phyloP scores from a whole-genome alignment of 1,284 basidiomycete genomes.

The Peniophora sp. region DNA sequence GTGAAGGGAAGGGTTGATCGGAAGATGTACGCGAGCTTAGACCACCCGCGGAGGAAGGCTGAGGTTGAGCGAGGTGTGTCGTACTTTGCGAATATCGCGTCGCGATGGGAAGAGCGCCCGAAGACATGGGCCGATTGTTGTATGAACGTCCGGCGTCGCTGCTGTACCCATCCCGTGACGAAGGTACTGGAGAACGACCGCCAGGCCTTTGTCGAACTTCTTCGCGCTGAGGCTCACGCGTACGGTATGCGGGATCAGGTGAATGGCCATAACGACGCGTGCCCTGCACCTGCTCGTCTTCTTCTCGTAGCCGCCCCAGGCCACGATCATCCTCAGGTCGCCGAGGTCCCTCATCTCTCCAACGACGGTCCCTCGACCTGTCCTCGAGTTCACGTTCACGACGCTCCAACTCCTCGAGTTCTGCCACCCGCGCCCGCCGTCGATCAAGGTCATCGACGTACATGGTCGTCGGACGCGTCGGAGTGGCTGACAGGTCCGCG shows the following conservation, averaged over 20 bases:
- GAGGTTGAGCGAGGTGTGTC: constrained; percentile 34
- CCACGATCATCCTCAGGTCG: neutral
- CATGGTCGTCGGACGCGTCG: constrained; percentile 4
- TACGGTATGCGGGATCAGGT: constrained; percentile 15
- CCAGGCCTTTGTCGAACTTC: constrained; percentile 12
- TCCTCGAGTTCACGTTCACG: constrained; percentile 49
- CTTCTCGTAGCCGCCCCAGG: neutral
- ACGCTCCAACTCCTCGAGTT: constrained; percentile 41
- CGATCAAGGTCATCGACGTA: constrained; percentile 18
- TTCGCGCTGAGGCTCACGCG: neutral
- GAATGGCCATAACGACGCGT: constrained; percentile 7
- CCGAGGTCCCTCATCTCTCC: constrained; percentile 26
- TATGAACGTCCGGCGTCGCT: constrained; percentile 15
- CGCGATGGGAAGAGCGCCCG: constrained; percentile 8
- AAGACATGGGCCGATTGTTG: constrained; percentile 7
- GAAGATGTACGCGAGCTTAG: constrained; percentile 13
- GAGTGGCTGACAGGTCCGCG: neutral
- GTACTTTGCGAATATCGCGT: constrained; percentile 34
- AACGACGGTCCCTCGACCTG: constrained; percentile 38
- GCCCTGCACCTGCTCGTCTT: constrained; percentile 10
- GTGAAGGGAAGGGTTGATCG: constrained; percentile 11
- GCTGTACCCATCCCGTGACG: constrained; percentile 14
- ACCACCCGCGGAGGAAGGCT: no score
- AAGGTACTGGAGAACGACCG: neutral
- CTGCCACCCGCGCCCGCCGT: constrained; percentile 39